Conservation (phyloP, 768 basidiomycete species). For the Glaciozyma martinii region DNA sequence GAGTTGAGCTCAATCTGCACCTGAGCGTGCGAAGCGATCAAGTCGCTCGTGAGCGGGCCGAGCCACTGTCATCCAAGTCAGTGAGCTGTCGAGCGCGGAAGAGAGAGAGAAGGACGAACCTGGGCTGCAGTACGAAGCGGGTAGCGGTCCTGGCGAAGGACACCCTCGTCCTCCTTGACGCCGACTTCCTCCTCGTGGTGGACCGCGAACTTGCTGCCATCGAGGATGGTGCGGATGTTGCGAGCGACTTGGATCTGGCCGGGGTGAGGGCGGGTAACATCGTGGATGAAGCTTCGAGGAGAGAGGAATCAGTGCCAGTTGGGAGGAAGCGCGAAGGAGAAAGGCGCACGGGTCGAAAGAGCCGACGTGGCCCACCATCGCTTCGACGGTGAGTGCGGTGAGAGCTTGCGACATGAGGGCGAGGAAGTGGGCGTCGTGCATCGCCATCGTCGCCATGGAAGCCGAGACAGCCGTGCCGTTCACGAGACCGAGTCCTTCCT, state of each 20-base stretch:
- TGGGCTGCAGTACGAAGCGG: conserved; percentile 38
- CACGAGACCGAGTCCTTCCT: conserved; percentile 40
- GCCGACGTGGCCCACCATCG: conserved; percentile 54
- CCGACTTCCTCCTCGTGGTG: conserved; percentile 63
- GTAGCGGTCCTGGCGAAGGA: conserved; percentile 72
- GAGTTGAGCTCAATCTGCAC: conserved; percentile 72
- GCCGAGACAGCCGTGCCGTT: conserved; percentile 55
- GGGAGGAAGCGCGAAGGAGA: conserved; percentile 27
- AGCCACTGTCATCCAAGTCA: conserved; percentile 68
- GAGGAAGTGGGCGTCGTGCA: conserved; percentile 54
- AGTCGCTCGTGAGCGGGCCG: conserved; percentile 74
- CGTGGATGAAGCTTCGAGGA: conserved; percentile 70
- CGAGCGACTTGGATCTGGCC: conserved; percentile 72
- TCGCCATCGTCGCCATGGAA: conserved; percentile 62
- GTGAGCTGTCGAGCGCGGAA: not conserved
- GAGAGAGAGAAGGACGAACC: not conserved
- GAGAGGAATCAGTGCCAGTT: no score
- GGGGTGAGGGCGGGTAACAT: conserved; percentile 64
- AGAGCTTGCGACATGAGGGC: conserved; percentile 50
- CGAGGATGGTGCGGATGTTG: conserved; percentile 59
- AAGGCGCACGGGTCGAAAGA: conserved; percentile 23
- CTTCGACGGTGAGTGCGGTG: conserved; percentile 78
- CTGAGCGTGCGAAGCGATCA: conserved; percentile 55
- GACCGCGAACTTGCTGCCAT: conserved; percentile 60
- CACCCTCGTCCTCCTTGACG: conserved; percentile 62